These are phyloP conservation scores for Saccharomyces jurei DNA, from an alignment of 805 yeast species.

Conservation along the genomic window DNA sequence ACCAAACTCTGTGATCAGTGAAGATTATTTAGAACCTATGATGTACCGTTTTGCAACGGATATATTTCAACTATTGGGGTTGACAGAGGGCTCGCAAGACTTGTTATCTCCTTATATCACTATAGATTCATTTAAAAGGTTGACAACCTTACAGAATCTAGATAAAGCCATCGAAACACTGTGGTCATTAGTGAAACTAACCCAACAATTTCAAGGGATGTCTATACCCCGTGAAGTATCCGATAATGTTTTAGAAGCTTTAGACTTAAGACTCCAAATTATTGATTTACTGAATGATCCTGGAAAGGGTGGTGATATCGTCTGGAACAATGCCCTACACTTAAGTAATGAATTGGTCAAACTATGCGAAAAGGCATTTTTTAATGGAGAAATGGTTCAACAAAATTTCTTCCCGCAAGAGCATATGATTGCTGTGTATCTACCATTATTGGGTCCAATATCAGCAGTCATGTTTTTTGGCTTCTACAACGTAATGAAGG, in stretches of 20 bases:
- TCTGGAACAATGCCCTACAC: conserved; percentile 45
- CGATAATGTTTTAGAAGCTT: conserved; percentile 45
- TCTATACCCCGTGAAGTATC: conserved; percentile 73
- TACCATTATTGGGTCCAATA: conserved; percentile 85
- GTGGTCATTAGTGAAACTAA: conserved; percentile 60
- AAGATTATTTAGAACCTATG: conserved; percentile 44
- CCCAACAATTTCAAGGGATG: conserved; percentile 63
- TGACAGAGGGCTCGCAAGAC: conserved; percentile 46
- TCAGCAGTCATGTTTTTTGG: conserved; percentile 54
- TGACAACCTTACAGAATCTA: conserved; percentile 50
- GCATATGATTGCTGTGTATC: conserved; percentile 87
- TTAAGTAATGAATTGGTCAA: conserved; percentile 41
- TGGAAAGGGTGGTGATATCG: conserved; percentile 21
- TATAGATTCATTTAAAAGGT: conserved; percentile 58
- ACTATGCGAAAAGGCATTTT: conserved; percentile 61
- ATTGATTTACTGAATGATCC: conserved; percentile 27
- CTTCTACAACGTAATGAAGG: conserved; percentile 38
- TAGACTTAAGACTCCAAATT: conserved; percentile 33
- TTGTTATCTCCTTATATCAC: conserved; percentile 45
- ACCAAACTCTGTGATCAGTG: conserved; percentile 28
- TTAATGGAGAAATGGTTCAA: conserved; percentile 90
- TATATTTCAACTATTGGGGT: conserved; percentile 63
- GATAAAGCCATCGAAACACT: conserved; percentile 59
- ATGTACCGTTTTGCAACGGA: conserved; percentile 70
- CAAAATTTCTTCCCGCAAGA: conserved; percentile 93